Conservation (phyloP, 371 early-diverging fungal genomes). For the Vairimorpha apis region DNA sequence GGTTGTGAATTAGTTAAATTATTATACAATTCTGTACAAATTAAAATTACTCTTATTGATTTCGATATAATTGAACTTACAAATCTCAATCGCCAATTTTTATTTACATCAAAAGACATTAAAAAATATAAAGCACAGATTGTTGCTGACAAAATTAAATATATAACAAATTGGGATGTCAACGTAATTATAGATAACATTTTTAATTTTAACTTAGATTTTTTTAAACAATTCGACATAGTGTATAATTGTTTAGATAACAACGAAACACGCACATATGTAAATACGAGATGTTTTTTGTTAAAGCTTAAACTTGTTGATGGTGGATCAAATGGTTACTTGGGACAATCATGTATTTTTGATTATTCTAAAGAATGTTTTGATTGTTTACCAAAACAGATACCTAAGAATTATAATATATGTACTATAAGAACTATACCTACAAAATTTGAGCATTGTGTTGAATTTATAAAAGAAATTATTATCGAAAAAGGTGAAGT, state of each 20-base stretch:
- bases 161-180: background rate
- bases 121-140: slow-evolving; percentile 76
- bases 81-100: slow-evolving; percentile 93
- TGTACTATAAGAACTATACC: slow-evolving; percentile 96
- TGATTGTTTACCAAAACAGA: slow-evolving; percentile 82
- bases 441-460: slow-evolving; percentile 85
- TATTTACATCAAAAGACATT: slow-evolving; percentile 84
- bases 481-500: slow-evolving; percentile 84
- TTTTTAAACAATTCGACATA: slow-evolving; percentile 81
- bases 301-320: slow-evolving; percentile 81
- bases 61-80: slow-evolving; percentile 92
- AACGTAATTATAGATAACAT: slow-evolving; percentile 67
- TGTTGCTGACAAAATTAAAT: slow-evolving; percentile 12
- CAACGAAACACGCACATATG: slow-evolving; percentile 82
- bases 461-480: slow-evolving; percentile 92
- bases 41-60: slow-evolving; percentile 68
- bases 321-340: slow-evolving; percentile 87
- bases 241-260: slow-evolving; percentile 96
- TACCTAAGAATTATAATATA: slow-evolving; percentile 66
- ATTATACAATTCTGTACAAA: slow-evolving; percentile 11
- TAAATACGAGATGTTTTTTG: slow-evolving; percentile 85
- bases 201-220: slow-evolving; percentile 70
- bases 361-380: slow-evolving; percentile 79
- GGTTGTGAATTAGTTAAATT: slow-evolving; percentile 93
- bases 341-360: slow-evolving; percentile 86